phyloP scores from a whole-genome alignment of 139 green algal species.

The Ostreobium quekettii region DNA sequence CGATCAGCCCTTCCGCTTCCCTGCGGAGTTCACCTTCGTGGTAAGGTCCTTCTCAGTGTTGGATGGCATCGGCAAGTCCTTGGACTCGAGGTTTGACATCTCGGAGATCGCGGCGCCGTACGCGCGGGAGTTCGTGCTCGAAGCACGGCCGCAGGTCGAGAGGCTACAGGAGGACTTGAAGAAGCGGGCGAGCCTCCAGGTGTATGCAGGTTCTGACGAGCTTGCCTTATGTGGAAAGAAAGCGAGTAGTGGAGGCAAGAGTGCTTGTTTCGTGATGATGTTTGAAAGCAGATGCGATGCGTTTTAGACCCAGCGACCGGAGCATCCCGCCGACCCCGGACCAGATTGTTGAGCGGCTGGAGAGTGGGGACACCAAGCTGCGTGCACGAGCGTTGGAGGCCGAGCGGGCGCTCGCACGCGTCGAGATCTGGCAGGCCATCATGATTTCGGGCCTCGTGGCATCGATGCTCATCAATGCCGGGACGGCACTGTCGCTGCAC shows the following conservation, averaged over 20 bases:
- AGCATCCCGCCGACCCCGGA: constrained; percentile 64
- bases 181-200: constrained; percentile 37
- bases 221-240: no score
- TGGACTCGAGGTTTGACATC: constrained; percentile 97
- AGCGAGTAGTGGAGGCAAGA: no score
- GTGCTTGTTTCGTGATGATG: not conserved
- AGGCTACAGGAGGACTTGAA: constrained; percentile 52
- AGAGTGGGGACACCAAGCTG: constrained; percentile 93
- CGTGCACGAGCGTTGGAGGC: constrained; percentile 88
- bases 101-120: constrained; percentile 92
- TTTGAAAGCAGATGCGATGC: not conserved
- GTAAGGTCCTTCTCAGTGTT: constrained; percentile 83
- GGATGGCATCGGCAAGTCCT: constrained; percentile 94
- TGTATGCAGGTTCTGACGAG: no score
- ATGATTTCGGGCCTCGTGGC: constrained; percentile 40
- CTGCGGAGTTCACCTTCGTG: constrained; percentile 96
- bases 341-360: constrained; percentile 57
- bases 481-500: no score
- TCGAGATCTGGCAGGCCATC: constrained; percentile 63
- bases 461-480: no score
- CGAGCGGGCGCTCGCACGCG: constrained; percentile 79
- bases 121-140: constrained; percentile 76
- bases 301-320: not conserved
- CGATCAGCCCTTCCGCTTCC: constrained; percentile 98
- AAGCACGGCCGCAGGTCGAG: constrained; percentile 37